These are phyloP conservation scores for Coleophoma crateriformis DNA, from an alignment of 2,329 filamentous ascomycete species.

Conservation along the genomic window DNA sequence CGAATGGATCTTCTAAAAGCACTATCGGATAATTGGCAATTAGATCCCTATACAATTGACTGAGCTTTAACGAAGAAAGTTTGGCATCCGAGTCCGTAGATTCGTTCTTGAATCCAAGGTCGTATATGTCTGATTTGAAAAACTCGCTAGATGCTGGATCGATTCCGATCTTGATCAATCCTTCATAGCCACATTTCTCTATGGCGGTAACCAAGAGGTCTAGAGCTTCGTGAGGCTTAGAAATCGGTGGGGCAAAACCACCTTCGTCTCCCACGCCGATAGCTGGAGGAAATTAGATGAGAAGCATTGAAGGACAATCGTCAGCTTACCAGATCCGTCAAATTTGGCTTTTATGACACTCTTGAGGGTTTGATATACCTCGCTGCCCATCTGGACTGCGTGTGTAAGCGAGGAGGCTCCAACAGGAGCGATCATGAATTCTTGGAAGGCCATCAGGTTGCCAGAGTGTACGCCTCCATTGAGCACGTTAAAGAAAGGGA, in stretches of 20 bases:
- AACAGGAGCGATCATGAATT: conserved; percentile 23
- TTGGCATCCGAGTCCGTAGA: conserved; percentile 7
- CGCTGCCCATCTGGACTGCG: conserved; percentile 26
- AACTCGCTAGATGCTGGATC: conserved; percentile 36
- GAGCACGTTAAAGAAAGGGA: conserved; percentile 53
- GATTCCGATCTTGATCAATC: conserved; percentile 32
- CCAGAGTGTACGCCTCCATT: conserved; percentile 41
- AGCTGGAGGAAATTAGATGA: conserved; percentile 10
- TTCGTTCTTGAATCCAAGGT: conserved; percentile 32
- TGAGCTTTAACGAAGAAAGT: conserved; percentile 22
- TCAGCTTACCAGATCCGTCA: conserved; percentile 18
- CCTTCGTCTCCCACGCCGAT: conserved; percentile 31
- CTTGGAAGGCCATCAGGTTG: conserved; percentile 45
- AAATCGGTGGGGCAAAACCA: conserved; percentile 30
- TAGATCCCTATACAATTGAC: conserved; percentile 25
- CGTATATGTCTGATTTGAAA: conserved; percentile 26
- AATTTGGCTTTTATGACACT: conserved; percentile 24
- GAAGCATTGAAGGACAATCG: neutral
- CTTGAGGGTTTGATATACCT: conserved; percentile 28
- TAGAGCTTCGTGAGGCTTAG: conserved; percentile 26
- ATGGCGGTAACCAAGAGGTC: conserved; percentile 26
- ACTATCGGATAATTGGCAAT: conserved; percentile 31
- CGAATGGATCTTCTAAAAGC: conserved; percentile 35
- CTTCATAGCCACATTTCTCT: conserved; percentile 20
- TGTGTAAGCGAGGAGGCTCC: conserved; percentile 19